Evolutionary conservation across 768 basidiomycete genomes (phyloP), one percentile per base, ranked within the genome.

Genomic region (Suillus decipiens): DNA sequence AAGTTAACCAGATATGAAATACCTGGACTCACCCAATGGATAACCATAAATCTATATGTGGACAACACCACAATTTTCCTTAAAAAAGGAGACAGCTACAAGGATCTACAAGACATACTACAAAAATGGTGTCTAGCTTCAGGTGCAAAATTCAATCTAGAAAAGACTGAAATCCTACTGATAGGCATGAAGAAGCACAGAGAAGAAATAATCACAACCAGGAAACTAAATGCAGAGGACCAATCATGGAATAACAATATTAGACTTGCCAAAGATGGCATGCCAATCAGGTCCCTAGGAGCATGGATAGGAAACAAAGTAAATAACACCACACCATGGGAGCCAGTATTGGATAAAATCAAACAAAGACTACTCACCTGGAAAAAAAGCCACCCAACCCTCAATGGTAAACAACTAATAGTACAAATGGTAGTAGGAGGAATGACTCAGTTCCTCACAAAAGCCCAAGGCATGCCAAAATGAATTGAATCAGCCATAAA

Each of bases 101-200:
- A 12, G 0, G 61, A 64, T 33, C 63, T 69, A 1, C 14, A 56
- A 11, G 14, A 61, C 3, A 63, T 68, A 2, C 45, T 71, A 0
- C 0, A 62, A 8, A 47, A 31, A 0, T 71, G 70, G 70, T 71
- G 70, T 31, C 0, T 9, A 1, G 67, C 67, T 0, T 69, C 71
- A 0, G 64, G 67, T 0, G 68, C 68, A 0, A 73, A 72, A 45
- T 72, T 74, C 12, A 73, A 73, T 41, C 11, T 69, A 0, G 48
- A 28, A 10, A 74, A 74, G n/a, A 74, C 69, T 0, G 66, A 74
- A 17, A 64, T 72, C 1, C 53, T 71, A 7, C 72, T 66, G 0
- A 45, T 45, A 0, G n/a, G 43, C 4, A 4, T n/a, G 3, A 47
- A 22, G 2, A 2, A 12, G 6, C 12, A 47, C 12, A 12, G n/a